Conservation (phyloP, 768 basidiomycete species). For the Pleurotus djamor region DNA sequence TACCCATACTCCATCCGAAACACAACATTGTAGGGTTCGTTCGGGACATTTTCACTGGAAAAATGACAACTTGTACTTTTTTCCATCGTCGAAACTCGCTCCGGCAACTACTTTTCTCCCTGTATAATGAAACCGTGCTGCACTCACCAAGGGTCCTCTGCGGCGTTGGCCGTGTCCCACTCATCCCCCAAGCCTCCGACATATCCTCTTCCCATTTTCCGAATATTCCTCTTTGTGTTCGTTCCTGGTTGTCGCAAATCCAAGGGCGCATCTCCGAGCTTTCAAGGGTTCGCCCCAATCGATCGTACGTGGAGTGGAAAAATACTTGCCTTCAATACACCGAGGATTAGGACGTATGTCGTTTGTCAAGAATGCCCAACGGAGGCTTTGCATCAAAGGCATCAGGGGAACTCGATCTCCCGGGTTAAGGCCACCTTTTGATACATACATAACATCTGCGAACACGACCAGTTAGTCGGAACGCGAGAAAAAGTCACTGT, state of each 20-base stretch:
- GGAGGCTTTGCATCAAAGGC: background rate
- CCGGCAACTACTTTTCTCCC: background rate
- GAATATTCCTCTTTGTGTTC: slow-evolving; percentile 6
- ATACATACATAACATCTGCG: background rate
- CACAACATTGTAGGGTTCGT: background rate
- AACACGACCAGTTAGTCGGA: no score
- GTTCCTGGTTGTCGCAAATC: background rate
- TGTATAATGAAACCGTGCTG: background rate
- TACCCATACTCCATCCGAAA: background rate
- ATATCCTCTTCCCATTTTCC: slow-evolving; percentile 6
- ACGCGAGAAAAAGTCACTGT: no score
- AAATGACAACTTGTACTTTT: no score
- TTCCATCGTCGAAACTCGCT: no score
- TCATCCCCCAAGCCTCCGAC: slow-evolving; percentile 1
- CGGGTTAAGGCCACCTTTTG: background rate
- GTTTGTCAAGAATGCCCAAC: background rate
- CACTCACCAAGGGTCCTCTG: background rate
- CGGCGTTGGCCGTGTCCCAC: background rate
- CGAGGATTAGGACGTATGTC: slow-evolving; percentile 9
- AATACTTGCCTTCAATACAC: slow-evolving; percentile 6
- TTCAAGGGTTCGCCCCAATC: background rate
- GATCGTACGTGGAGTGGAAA: slow-evolving; percentile 5
- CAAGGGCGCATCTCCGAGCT: background rate
- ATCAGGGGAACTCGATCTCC: no score
- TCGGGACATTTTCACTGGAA: no score